These are phyloP conservation scores for Fragaria iinumae DNA, from an alignment of 306 rosid species.

Conservation along the genomic window DNA sequence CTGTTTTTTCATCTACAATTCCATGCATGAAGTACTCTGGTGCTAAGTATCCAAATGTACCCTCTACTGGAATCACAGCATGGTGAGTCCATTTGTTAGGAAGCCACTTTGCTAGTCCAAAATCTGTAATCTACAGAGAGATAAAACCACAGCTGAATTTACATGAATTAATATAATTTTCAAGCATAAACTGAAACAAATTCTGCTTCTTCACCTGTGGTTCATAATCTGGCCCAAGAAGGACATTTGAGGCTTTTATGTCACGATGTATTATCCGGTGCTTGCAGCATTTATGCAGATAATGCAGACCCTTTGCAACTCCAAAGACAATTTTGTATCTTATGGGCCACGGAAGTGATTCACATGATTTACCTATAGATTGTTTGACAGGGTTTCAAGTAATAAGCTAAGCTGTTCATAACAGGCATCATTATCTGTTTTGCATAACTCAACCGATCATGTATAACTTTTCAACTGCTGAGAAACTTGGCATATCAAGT, in stretches of 20 bases:
- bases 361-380: conserved; percentile 51
- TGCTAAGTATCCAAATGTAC: conserved; percentile 91
- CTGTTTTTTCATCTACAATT: conserved; percentile 88
- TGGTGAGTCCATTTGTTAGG: conserved; percentile 98
- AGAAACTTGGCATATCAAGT: background rate
- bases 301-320: conserved; percentile 86
- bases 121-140: conserved; percentile 64
- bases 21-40: conserved; percentile 98
- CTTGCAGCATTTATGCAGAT: conserved; percentile 87
- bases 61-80: conserved; percentile 87
- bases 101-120: conserved; percentile 99
- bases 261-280: conserved; percentile 90
- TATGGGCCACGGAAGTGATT: conserved; percentile 64
- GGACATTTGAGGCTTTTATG: conserved; percentile 92
- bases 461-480: background rate
- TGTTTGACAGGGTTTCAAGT: background rate
- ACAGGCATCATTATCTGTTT: background rate
- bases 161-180: background rate
- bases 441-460: background rate
- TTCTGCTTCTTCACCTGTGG: conserved; percentile 60
- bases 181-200: background rate
- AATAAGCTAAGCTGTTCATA: conserved; percentile 11
- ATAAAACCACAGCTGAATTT: background rate
- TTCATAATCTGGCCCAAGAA: conserved; percentile 89
- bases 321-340: conserved; percentile 85